These are phyloP conservation scores for Keqinozyma sinolaborantium DNA, from an alignment of 1,139 yeast genomes.

Conservation along the genomic window DNA sequence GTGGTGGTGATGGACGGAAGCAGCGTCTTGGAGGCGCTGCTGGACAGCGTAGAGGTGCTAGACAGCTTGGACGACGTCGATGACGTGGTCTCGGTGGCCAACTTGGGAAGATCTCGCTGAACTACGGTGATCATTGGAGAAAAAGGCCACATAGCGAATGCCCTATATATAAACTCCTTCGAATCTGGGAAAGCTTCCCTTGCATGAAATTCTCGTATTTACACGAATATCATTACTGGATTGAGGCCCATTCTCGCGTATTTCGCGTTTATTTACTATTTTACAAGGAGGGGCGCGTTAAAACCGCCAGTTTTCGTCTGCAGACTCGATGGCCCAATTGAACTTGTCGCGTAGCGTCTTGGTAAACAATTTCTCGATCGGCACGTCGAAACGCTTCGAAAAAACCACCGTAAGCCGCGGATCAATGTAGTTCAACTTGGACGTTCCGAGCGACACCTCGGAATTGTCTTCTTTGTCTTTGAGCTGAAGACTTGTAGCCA, in stretches of 20 bases:
- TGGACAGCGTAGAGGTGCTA: background rate
- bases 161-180: no score
- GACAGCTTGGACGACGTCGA: no score
- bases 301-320: slow-evolving; percentile 85
- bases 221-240: no score
- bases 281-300: no score
- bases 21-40: background rate
- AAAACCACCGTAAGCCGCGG: slow-evolving; percentile 91
- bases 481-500: slow-evolving; percentile 66
- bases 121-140: no score
- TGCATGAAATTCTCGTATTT: no score
- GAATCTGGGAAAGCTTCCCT: no score
- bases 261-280: background rate
- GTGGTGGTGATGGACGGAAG: background rate
- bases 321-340: slow-evolving; percentile 93
- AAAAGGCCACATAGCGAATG: no score
- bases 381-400: slow-evolving; percentile 81
- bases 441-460: slow-evolving; percentile 88
- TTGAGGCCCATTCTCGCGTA: no score
- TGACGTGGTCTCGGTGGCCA: no score
- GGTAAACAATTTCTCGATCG: slow-evolving; percentile 88
- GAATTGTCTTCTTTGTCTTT: slow-evolving; percentile 94
- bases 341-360: slow-evolving; percentile 90
- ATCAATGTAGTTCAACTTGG: slow-evolving; percentile 92
- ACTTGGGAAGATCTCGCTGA: no score